phyloP scores from a whole-genome alignment of 139 green algal species.

The Asterochloris erici region DNA sequence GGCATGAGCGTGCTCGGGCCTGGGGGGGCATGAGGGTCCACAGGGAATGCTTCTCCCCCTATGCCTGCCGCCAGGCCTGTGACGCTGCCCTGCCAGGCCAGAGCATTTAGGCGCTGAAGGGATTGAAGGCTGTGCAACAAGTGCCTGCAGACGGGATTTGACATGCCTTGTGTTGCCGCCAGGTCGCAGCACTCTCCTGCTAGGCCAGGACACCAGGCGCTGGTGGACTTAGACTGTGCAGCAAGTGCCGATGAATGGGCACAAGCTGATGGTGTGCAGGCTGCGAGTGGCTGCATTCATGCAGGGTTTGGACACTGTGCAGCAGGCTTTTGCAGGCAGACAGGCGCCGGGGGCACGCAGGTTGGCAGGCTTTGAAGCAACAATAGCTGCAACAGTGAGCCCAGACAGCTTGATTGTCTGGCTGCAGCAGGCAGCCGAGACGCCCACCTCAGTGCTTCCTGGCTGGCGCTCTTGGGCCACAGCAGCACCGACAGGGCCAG shows the following conservation, averaged over 20 bases:
- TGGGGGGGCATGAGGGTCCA: background rate
- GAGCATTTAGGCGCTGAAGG: background rate
- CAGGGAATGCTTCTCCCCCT: background rate
- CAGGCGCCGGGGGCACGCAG: background rate
- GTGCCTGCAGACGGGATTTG: background rate
- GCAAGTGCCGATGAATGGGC: background rate
- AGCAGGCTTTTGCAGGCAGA: background rate
- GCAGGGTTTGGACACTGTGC: background rate
- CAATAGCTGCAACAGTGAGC: too few species aligned
- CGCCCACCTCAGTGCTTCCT: conserved; percentile 3
- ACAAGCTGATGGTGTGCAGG: background rate
- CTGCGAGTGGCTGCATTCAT: background rate
- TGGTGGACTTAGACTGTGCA: background rate
- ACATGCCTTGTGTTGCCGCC: background rate
- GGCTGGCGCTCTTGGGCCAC: conserved; percentile 12
- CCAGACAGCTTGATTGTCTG: background rate
- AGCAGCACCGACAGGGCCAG: conserved; percentile 11
- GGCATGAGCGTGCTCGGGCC: background rate
- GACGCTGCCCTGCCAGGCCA: conserved; percentile 4
- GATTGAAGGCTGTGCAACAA: background rate
- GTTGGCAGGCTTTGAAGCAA: background rate
- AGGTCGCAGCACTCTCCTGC: background rate
- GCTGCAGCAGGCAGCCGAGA: too few species aligned
- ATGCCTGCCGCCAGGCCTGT: background rate
- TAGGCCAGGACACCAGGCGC: background rate